Base-by-base conservation (phyloP, 2,329 filamentous ascomycete species). In the Trichoderma sp. region DNA sequence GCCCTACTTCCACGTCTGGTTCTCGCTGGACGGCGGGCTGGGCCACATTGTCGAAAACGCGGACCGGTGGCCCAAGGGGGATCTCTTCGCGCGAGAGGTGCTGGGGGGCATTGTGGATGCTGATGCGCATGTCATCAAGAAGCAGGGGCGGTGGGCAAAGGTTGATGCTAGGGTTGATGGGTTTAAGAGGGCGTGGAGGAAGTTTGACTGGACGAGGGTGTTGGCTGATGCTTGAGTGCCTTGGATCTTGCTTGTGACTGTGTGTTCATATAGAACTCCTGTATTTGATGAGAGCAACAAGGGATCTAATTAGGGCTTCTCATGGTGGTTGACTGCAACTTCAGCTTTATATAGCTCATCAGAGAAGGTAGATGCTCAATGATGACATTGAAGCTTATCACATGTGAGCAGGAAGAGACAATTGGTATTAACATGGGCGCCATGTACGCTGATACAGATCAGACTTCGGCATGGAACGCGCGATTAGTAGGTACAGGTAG, bases 1-100 rank as follows among this genome's bases (percentile, higher is more conserved):
- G 91, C 94, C 96, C 0, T 99, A 99, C 76, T 99, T 99, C 73
- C 95, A 99, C 76, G 94, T 89, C 21, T 99, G 94, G 93, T 98
- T 98, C 74, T 58, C 88, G 60, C 80, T 99, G 1, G 93, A 99
- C 74, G 95, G 95, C 2, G 95, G 95, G 0, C 78, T 99, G 69
- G 95, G 92, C 0, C 95, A 99, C 75, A 82, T 99, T 9, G 91
- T 99, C 0, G 95, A 99, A 78, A 91, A 99, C 71, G 81, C 88
- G 30, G 84, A 87, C 56, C 82, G 88, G 58, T 99, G 95, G 95
- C 96, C 96, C 0, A 86, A 85, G 71, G 94, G 94, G 0, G 95
- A 99, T 77, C 76, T 97, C 19, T 99, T 99, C 75, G 95, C 95
- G 2, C 82, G 95, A 63, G 95, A 98, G 78, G 86, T 97, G 7